Base-by-base conservation (phyloP, 2,329 filamentous ascomycete genomes). In the Colletotrichum shisoi region DNA sequence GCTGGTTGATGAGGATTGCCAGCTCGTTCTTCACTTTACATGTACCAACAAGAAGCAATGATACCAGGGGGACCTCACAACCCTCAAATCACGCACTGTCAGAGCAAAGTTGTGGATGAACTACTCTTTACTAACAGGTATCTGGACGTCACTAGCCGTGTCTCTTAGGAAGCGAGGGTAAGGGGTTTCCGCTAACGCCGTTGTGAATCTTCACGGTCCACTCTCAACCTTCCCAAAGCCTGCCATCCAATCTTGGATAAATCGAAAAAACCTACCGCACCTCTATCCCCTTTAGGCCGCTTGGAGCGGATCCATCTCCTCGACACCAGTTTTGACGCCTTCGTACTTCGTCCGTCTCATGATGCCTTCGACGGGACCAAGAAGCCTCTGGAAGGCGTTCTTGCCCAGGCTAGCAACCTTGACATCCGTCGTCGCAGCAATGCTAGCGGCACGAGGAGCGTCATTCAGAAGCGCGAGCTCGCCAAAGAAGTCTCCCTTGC, bases 401-500 rank as follows among this genome's bases (percentile, higher is more conserved):
- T 97, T 96, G 71, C 93, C 93, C 54, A 99, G 83, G 56, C 90
- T 93, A 4, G 94, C 95, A 57, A 98, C 92, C 82, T 97, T 98
- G 76, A 96, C 91, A 70, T 97, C 92, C 7, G 91, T 91, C 77
- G 88, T 85, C 73, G 92, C 92, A 53, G 96, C 83, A 59, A 99
- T 89, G 72, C 91, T 96, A 57, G 95, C 95, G 44, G 94, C 94
- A 75, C 95, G 89, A 9, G 95, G 95, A 62, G 93, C 92, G 75
- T 99, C 94, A 72, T 98, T 96, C 72, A 98, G 84, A 75, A 99
- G 80, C 7, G 95, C 95, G 69, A 99, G 84, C 80, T 99, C 95
- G 69, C 95, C 95, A 80, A 99, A 99, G 82, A 95, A 99, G 75
- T 97, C 95, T 37, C 95, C 95, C 79, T 96, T 95, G 70, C 84